Base-by-base conservation (phyloP, 78 protist genomes). In the Polysphondylium violaceum region DNA sequence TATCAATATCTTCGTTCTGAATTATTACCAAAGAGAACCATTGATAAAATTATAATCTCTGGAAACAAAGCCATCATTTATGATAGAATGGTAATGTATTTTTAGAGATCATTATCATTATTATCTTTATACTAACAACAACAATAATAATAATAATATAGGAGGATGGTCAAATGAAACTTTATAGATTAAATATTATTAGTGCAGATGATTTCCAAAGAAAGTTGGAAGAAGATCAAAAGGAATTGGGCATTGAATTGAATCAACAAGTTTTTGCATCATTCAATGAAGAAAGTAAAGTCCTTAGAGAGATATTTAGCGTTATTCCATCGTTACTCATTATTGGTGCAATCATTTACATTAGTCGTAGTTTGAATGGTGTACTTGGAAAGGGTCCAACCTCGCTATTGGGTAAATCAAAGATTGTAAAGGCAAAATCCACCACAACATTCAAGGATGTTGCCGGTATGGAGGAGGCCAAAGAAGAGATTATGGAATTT, bases 401-500 rank as follows among this genome's bases (percentile, higher is more conserved):
- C 4, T 2, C 23, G 0, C 1, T 58, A 27, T 59, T 86, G n/a
- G 29, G 56, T 33, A 85, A 69, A 31, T 44, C 47, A 0, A 76
- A 87, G 50, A 63, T 56, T 0, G 31, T 51, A 1, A 67, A 72
- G 33, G 93, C 61, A 1, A 33, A 40, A 27, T 76, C 93, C 5
- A 76, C 68, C 11, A 76, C 87, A 27, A 86, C 74, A 11, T 95
- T 97, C 53, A 55, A 93, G 44, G 94, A 96, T 55, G 98, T 97
- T 1, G 96, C 97, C 23, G 98, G 99, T 31, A 47, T 95, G 69
- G 95, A 83, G 23, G 99, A 97, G 41, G 97, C 99, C 73, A 96
- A 96, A 61, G 87, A 55, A 8, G 99, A 97, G 72, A 88, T 97
- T 67, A 85, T 56, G 88, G 98, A 97, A 47, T 92, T 96, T 74